Evolutionary conservation across 306 rosid genomes (phyloP).

Genomic region (Aeschynomene evenia): DNA sequence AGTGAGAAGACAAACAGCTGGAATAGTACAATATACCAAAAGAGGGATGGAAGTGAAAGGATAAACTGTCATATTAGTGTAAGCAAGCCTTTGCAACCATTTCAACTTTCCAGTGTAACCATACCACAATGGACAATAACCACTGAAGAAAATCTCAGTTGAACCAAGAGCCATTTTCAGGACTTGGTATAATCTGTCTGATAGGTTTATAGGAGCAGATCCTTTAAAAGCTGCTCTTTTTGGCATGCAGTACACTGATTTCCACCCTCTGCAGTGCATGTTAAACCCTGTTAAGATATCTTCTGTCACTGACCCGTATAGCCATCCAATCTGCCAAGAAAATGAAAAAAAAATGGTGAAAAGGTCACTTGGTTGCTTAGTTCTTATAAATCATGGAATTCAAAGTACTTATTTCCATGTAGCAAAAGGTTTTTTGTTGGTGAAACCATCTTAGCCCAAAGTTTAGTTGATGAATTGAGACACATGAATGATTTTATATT

Average conservation of each 20-base stretch:
- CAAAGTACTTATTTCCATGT: neutral
- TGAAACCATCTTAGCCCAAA: too few relatives aligned
- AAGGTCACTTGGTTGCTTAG: conserved; percentile 7
- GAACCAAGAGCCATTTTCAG: conserved; percentile 88
- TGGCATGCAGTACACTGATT: conserved; percentile 92
- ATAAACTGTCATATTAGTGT: conserved; percentile 67
- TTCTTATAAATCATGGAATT: conserved; percentile 14
- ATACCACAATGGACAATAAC: conserved; percentile 94
- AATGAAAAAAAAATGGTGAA: conserved; percentile 6
- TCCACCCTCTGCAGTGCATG: conserved; percentile 99
- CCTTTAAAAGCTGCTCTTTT: conserved; percentile 88
- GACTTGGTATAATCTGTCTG: conserved; percentile 85
- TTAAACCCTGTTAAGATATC: conserved; percentile 91
- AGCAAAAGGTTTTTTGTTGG: too few relatives aligned
- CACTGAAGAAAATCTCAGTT: conserved; percentile 81
- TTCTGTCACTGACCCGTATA: conserved; percentile 91
- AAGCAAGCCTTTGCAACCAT: conserved; percentile 84
- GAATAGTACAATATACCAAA: conserved; percentile 74
- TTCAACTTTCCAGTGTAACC: conserved; percentile 85
- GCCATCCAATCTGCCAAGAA: conserved; percentile 94
- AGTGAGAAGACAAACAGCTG: conserved; percentile 88
- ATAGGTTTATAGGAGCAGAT: conserved; percentile 86
- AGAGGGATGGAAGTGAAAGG: conserved; percentile 93
- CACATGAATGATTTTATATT: too few relatives aligned
- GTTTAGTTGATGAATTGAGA: too few relatives aligned